phyloP scores from a whole-genome alignment of 2,329 filamentous ascomycete genomes.

The Calonectria pteridis region DNA sequence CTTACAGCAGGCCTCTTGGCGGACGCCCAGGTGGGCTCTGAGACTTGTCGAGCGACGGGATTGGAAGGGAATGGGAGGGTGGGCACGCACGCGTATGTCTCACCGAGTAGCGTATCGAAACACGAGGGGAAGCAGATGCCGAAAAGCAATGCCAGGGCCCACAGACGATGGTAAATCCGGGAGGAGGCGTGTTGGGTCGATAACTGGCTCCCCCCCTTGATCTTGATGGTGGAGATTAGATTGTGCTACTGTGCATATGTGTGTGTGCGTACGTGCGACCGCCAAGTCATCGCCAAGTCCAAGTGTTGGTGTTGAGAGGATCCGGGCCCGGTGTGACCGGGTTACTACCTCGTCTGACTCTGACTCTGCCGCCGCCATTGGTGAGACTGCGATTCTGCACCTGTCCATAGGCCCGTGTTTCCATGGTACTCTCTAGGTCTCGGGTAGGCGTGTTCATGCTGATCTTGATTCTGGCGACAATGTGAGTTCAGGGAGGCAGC shows the following conservation, averaged over 20 bases:
- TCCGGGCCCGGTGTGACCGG: not conserved
- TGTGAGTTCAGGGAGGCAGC: constrained; percentile 1
- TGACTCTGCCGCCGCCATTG: not conserved
- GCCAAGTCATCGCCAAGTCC: not conserved
- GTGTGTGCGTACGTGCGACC: constrained; percentile 7
- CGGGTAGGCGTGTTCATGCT: not conserved
- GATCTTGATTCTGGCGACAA: not conserved
- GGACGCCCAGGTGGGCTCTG: constrained; percentile 9
- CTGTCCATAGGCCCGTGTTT: not conserved
- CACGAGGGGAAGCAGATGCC: constrained; percentile 30
- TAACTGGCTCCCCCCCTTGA: not conserved
- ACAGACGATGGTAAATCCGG: constrained; percentile 23
- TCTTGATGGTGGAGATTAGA: constrained; percentile 16
- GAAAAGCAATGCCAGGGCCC: constrained; percentile 30
- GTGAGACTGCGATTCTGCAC: not conserved
- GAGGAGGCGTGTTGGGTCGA: constrained; percentile 1
- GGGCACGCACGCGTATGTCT: constrained; percentile 21
- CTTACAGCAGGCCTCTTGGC: constrained; percentile 11
- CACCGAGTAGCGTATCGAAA: constrained; percentile 23
- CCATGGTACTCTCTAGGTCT: not conserved
- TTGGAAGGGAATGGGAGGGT: constrained; percentile 2
- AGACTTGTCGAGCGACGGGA: not conserved
- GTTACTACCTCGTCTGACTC: not conserved
- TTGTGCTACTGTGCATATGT: not conserved
- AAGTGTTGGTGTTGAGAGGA: not conserved